Conservation (phyloP, 176 grass and related monocot species). For the Stipa capillata region DNA sequence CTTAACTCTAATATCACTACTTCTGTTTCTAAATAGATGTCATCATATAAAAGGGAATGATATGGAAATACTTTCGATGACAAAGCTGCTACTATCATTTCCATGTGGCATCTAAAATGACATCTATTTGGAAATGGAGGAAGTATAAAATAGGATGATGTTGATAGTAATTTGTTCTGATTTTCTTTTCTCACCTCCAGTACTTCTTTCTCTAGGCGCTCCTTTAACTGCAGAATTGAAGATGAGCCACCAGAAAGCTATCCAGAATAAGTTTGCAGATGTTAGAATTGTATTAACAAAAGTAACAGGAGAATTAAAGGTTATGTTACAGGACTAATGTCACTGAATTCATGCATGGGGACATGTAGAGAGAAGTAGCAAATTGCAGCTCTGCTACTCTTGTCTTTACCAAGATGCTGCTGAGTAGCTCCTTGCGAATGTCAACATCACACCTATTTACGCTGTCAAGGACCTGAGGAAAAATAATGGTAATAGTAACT, state of each 20-base stretch:
- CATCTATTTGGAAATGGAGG: background rate
- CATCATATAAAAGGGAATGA: background rate
- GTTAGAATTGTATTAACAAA: conserved; percentile 23
- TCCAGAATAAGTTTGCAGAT: conserved; percentile 15
- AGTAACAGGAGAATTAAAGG: background rate
- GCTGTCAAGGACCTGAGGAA: conserved; percentile 82
- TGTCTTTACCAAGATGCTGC: conserved; percentile 91
- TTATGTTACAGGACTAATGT: background rate
- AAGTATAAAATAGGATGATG: background rate
- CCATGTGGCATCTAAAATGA: background rate
- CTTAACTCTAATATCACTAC: background rate
- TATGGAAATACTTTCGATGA: background rate
- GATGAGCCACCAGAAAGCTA: conserved; percentile 96
- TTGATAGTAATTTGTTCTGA: background rate
- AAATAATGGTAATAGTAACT: conserved; percentile 20
- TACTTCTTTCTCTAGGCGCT: conserved; percentile 96
- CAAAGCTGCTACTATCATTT: background rate
- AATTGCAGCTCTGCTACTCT: background rate
- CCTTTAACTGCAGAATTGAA: conserved; percentile 94
- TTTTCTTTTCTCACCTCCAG: conserved; percentile 51
- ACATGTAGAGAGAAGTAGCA: background rate
- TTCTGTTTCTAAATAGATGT: background rate
- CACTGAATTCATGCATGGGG: background rate
- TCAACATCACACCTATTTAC: conserved; percentile 95
- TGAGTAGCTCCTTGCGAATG: conserved; percentile 91